These are phyloP conservation scores for Buddleja alternifolia DNA, from an alignment of 257 asterid species.

Conservation along the genomic window DNA sequence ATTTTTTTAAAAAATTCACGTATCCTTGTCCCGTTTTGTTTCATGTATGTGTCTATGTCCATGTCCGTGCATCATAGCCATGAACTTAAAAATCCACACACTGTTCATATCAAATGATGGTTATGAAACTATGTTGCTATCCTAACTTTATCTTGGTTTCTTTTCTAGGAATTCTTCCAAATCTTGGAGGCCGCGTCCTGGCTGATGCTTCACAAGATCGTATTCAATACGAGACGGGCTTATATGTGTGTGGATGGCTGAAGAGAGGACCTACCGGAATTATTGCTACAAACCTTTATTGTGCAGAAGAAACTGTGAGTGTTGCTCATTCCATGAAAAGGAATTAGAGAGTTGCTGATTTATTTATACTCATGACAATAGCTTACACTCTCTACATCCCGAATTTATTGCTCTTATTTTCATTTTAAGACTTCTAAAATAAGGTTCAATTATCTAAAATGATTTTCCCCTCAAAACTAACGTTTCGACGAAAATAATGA, in stretches of 20 bases:
- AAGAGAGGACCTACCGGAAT: conserved; percentile 95
- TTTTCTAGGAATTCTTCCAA: conserved; percentile 74
- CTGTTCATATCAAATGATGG: not conserved
- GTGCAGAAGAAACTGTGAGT: conserved; percentile 89
- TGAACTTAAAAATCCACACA: no score
- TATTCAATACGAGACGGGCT: conserved; percentile 53
- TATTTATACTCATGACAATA: conserved; percentile 13
- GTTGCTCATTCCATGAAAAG: not conserved
- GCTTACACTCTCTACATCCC: no score
- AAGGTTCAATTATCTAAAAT: no score
- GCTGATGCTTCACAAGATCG: conserved; percentile 41
- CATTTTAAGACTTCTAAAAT: no score
- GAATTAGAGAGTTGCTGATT: conserved; percentile 9
- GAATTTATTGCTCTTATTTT: no score
- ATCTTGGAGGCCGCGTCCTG: conserved; percentile 71
- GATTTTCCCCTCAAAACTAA: no score
- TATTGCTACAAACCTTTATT: conserved; percentile 77
- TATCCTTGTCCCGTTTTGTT: no score
- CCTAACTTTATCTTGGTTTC: conserved; percentile 12
- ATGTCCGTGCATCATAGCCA: no score
- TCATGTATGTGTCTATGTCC: no score
- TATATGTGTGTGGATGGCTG: conserved; percentile 95
- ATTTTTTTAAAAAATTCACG: no score
- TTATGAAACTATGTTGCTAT: not conserved
- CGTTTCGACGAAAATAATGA: no score